Base-by-base conservation (phyloP, 345 rosid species). In the Eucalyptus cloeziana region DNA sequence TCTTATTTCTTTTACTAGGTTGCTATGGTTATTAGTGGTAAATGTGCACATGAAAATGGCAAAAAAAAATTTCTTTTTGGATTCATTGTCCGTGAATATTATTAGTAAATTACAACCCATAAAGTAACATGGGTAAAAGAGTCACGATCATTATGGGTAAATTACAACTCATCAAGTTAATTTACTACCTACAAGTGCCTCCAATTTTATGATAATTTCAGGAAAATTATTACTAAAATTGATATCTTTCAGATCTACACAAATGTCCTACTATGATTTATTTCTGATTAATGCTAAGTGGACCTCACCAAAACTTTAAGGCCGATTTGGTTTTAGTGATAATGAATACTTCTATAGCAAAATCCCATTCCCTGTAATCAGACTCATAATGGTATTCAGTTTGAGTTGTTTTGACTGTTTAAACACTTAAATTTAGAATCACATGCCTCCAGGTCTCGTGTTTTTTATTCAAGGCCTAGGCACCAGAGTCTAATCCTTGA, bases 31-130 rank as follows among this genome's bases (percentile, higher is more conserved):
- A 15, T 67, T 31, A 67, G 71, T 64, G 14, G 40, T 37, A 37
- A 25, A 60, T 27, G 0, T 37, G 40, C 40, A 37, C 40, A 3
- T 37, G 40, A 37, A 37, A 37, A 37, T 4, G 40, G 40, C 40
- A n/a, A n/a, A n/a, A n/a, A n/a, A n/a, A n/a, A 37, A 37, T 3
- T 37, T 37, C 40, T 37, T 37, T 37, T 37, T 37, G 7, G 71
- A 13, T 67, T 67, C 6, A n/a, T 67, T 31, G 11, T 67, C 1
- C 1, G 8, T n/a, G 22, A 3, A 11, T 67, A 67, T n/a, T 7
- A 14, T 0, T 7, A 1, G 3, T 31, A 67, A 67, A n/a, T n/a
- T 15, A 67, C 3, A 0, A n/a, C 22, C 21, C 40, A n/a, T 31
- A 67, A 0, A 67, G 8, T 37, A 37, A 37, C 40, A 37, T 37